Percentiles rank a stretch among this genome's conserved stretches.
Evolutionary conservation across 805 yeast species (phyloP).

Genomic region (Ogataea nitratoaversa): DNA sequence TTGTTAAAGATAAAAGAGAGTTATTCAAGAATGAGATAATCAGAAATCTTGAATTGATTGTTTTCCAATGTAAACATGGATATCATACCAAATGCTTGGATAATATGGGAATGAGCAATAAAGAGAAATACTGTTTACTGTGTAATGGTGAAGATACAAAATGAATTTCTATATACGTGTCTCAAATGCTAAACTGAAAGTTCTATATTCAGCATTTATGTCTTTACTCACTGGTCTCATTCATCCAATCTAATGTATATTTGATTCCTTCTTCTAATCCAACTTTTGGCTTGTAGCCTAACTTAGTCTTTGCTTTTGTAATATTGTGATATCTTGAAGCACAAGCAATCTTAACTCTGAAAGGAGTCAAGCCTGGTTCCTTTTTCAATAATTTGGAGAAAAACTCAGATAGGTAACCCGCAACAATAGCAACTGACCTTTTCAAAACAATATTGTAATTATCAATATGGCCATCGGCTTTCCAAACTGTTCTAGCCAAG

Average conservation of each 20-base stretch:
- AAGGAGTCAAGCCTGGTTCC: slow-evolving; percentile 93
- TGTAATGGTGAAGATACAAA: slow-evolving; percentile 31
- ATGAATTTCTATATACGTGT: too few relatives aligned
- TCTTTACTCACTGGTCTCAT: slow-evolving; percentile 44
- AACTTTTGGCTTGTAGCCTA: slow-evolving; percentile 80
- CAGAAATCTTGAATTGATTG: slow-evolving; percentile 34
- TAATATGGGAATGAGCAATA: slow-evolving; percentile 38
- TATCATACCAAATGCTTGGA: slow-evolving; percentile 57
- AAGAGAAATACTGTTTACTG: slow-evolving; percentile 34
- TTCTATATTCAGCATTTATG: not conserved
- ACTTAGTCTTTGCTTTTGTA: slow-evolving; percentile 69
- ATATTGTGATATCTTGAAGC: slow-evolving; percentile 93
- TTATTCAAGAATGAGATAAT: not conserved
- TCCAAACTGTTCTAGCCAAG: slow-evolving; percentile 94
- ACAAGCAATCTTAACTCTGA: slow-evolving; percentile 87
- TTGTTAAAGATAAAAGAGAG: not conserved
- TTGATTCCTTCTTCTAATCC: slow-evolving; percentile 75
- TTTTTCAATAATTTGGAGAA: slow-evolving; percentile 67
- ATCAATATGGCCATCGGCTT: slow-evolving; percentile 86
- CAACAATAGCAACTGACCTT: slow-evolving; percentile 70
- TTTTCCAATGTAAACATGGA: slow-evolving; percentile 64
- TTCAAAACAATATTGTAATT: slow-evolving; percentile 61
- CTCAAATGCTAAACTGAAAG: too few relatives aligned
- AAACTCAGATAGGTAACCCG: slow-evolving; percentile 78
- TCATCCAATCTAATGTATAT: slow-evolving; percentile 83